A percentile compares a stretch with the other conserved stretches of the same genome.
Conservation (phyloP, 768 basidiomycete species). For the Phylloporus arenicola region DNA sequence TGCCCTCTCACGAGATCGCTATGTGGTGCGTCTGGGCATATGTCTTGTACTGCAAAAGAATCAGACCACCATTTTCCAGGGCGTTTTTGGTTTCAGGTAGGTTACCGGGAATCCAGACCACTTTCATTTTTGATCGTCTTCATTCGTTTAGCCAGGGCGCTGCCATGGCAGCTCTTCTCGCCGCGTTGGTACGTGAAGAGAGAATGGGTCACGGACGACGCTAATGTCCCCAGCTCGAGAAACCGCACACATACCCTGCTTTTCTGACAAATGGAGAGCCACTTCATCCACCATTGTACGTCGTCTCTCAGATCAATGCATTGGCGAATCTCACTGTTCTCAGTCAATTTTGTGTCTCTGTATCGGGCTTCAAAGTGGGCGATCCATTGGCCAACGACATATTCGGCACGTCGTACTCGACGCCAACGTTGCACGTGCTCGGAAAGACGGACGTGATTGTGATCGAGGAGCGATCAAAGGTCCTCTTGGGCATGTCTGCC, state of each 20-base stretch:
- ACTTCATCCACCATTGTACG: conserved; percentile 73
- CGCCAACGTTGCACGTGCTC: conserved; percentile 73
- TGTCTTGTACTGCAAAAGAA: neutral
- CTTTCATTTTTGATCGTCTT: conserved; percentile 3
- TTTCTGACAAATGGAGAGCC: conserved; percentile 61
- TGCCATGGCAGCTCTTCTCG: conserved; percentile 62
- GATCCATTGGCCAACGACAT: conserved; percentile 45
- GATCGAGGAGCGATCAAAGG: conserved; percentile 57
- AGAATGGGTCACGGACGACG: neutral
- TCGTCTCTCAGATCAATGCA: neutral
- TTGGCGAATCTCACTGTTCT: neutral
- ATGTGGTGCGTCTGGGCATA: conserved; percentile 47
- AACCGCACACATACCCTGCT: conserved; percentile 45
- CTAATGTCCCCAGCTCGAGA: conserved; percentile 42
- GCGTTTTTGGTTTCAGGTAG: conserved; percentile 76
- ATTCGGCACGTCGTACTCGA: conserved; percentile 49
- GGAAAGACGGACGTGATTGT: conserved; percentile 78
- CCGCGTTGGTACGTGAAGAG: conserved; percentile 55
- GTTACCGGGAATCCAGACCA: neutral
- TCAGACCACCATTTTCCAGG: conserved; percentile 36
- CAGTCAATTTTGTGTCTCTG: conserved; percentile 71
- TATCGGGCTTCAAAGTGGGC: conserved; percentile 61
- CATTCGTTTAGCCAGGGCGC: conserved; percentile 61
- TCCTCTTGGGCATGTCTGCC: conserved; percentile 48
- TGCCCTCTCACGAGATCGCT: conserved; percentile 51